A percentile compares a stretch with the other conserved stretches of the same genome.
These are phyloP conservation scores for Cucurbitaria berberidis DNA, from an alignment of 2,329 filamentous ascomycete genomes.

Conservation along the genomic window DNA sequence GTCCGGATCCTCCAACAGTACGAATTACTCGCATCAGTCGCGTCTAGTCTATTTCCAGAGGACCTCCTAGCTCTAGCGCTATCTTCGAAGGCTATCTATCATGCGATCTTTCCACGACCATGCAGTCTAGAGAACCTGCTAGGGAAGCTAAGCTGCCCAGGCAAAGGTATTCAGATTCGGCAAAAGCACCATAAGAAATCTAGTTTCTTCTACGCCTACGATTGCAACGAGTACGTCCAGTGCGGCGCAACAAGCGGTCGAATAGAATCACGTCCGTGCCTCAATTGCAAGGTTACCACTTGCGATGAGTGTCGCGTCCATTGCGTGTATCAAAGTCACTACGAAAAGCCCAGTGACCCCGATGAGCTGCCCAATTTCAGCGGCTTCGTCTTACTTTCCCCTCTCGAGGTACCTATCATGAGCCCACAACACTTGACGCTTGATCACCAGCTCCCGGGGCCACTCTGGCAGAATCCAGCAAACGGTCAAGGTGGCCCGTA, in stretches of 20 bases:
- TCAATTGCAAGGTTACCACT: constrained; percentile 35
- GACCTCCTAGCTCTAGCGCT: constrained; percentile 39
- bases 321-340: constrained; percentile 42
- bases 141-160: constrained; percentile 34
- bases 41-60: constrained; percentile 29
- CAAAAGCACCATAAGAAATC: constrained; percentile 30
- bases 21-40: constrained; percentile 34
- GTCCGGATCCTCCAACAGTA: constrained; percentile 34
- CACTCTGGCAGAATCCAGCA: constrained; percentile 17
- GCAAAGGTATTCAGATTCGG: constrained; percentile 33
- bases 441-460: not conserved
- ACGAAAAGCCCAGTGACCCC: constrained; percentile 27
- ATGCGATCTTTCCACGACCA: constrained; percentile 27
- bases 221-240: constrained; percentile 29
- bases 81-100: constrained; percentile 34
- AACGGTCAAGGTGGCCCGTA: constrained; percentile 16
- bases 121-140: constrained; percentile 37
- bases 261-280: constrained; percentile 33
- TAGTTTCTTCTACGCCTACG: constrained; percentile 25
- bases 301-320: constrained; percentile 46
- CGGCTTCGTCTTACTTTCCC: constrained; percentile 37
- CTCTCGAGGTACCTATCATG: constrained; percentile 35
- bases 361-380: constrained; percentile 41
- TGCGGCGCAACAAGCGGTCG: constrained; percentile 22
- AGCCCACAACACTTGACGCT: constrained; percentile 33